These are phyloP conservation scores for Begonia masoniana DNA, from an alignment of 306 rosid species.

Conservation along the genomic window DNA sequence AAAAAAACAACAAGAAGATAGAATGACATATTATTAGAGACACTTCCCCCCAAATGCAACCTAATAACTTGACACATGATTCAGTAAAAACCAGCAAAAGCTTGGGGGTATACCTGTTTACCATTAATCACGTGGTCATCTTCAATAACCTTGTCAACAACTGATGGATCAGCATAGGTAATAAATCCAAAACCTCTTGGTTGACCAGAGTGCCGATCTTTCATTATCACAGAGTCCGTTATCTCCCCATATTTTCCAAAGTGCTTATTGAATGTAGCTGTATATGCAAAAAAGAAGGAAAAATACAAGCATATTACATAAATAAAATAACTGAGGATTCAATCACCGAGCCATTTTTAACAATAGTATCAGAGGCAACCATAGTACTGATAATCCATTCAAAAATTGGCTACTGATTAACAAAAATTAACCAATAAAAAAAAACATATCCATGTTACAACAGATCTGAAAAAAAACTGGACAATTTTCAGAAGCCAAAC, in stretches of 20 bases:
- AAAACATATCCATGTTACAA: neutral
- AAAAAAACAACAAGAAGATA: neutral
- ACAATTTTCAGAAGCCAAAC: neutral
- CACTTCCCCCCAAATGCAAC: neutral
- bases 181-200: slow-evolving; percentile 91
- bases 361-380: too few relatives aligned
- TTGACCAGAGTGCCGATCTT: slow-evolving; percentile 68
- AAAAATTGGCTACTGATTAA: neutral
- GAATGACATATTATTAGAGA: neutral
- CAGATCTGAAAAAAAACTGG: neutral
- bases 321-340: too few relatives aligned
- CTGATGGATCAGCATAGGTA: slow-evolving; percentile 73
- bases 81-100: too few relatives aligned
- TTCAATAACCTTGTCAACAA: slow-evolving; percentile 70
- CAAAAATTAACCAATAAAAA: neutral
- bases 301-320: neutral
- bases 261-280: slow-evolving; percentile 68
- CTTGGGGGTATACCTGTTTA: slow-evolving; percentile 37
- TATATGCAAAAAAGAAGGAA: slow-evolving; percentile 3
- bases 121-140: slow-evolving; percentile 64
- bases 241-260: slow-evolving; percentile 88
- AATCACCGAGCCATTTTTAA: too few relatives aligned
- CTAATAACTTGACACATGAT: too few relatives aligned
- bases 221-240: slow-evolving; percentile 86
- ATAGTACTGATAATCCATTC: neutral